These are phyloP conservation scores for Fomitopsis pinicola DNA, from an alignment of 1,284 basidiomycete genomes.

Conservation along the genomic window DNA sequence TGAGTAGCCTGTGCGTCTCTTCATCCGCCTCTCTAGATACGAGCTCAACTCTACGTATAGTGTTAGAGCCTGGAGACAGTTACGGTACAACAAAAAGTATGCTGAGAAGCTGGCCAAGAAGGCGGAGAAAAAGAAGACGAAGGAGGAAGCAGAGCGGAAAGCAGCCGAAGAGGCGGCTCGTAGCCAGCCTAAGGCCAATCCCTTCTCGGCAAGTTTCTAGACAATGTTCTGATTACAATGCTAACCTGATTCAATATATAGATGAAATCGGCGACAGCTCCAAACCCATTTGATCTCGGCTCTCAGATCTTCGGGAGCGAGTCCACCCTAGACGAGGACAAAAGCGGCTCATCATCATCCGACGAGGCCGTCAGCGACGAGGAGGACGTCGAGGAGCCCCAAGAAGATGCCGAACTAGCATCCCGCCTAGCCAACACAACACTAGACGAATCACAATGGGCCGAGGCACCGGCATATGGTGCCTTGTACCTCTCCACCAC, in stretches of 20 bases:
- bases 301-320: slow-evolving; percentile 55
- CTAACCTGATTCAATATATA: slow-evolving; percentile 3
- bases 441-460: slow-evolving; percentile 62
- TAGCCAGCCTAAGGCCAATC: slow-evolving; percentile 44
- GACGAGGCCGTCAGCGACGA: slow-evolving; percentile 14
- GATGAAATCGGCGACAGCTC: slow-evolving; percentile 19
- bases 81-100: slow-evolving; percentile 67
- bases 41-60: slow-evolving; percentile 31
- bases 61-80: slow-evolving; percentile 72
- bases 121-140: slow-evolving; percentile 29
- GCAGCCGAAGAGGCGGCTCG: slow-evolving; percentile 27
- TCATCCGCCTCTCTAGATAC: neutral
- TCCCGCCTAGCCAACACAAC: slow-evolving; percentile 54
- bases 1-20: slow-evolving; percentile 14
- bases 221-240: neutral
- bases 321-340: slow-evolving; percentile 5
- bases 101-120: slow-evolving; percentile 62
- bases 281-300: slow-evolving; percentile 50
- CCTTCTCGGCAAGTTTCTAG: slow-evolving; percentile 55
- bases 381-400: slow-evolving; percentile 27
- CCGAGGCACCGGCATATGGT: slow-evolving; percentile 55
- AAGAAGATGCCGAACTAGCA: slow-evolving; percentile 40
- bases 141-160: slow-evolving; percentile 30
- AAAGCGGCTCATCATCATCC: slow-evolving; percentile 10
- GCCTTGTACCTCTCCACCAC: slow-evolving; percentile 69